Evolutionary conservation across 257 asterid genomes (phyloP), one percentile per base, ranked within the genome.

Genomic region (Salvia miltiorrhiza): DNA sequence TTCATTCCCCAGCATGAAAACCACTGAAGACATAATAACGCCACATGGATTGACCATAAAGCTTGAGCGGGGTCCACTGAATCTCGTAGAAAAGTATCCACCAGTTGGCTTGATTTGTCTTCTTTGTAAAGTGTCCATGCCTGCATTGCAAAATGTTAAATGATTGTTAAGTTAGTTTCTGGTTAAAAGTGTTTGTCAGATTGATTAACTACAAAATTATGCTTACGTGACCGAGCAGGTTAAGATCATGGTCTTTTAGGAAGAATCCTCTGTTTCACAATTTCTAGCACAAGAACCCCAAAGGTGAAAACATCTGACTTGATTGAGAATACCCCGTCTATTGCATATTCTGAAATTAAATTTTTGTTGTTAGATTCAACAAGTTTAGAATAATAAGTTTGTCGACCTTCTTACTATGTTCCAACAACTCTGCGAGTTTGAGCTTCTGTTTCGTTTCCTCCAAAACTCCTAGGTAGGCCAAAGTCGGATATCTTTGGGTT

Each of bases 401-500:
- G 35, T 30, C 5, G 35, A 30, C 7, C 0, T 30, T 54, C 73
- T 73, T 65, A 65, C 78, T 65, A 73, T 35, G 78, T 73, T 49
- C 78, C 73, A 12, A 73, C 53, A 11, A 73, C 68, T 45, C 63
- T 65, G 11, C 24, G n/a, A 9, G 78, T 73, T 10, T 59, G 59
- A 57, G 69, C 78, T 45, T 65, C 69, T 6, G 63, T 65, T 20
- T 73, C 69, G 53, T 73, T 65, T 9, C 73, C 78, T 35, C 54
- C 54, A 2, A 73, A 65, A 35, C 69, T 47, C 12, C 67, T 57
- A 1, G 78, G 73, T 19, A 65, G 5, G 23, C 78, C 78, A 2
- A 73, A 73, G 47, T 73, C 78, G 4, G 78, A 73, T 23, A 73
- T 73, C 62, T 66, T 73, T 1, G 78, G 78, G 55, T 71, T 71